Conservation (phyloP, 31 red algal species). For the Pterothamnion heteromorphum region DNA sequence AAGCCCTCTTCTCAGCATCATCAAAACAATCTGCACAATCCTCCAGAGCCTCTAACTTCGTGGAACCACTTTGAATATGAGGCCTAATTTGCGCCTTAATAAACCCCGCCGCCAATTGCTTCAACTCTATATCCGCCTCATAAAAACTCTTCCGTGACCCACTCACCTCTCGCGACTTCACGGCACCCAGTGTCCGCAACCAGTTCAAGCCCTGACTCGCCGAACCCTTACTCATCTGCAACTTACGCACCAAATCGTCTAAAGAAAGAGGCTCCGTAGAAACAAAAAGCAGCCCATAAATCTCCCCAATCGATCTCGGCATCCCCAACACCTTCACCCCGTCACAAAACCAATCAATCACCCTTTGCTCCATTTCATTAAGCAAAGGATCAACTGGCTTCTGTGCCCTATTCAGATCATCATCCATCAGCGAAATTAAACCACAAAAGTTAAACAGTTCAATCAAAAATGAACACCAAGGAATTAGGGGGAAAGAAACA, state of each 20-base stretch:
- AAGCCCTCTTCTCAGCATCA: background rate
- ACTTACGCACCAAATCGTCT: background rate
- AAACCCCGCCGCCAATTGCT: background rate
- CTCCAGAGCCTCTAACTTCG: background rate
- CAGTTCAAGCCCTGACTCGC: background rate
- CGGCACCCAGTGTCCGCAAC: background rate
- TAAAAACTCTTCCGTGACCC: background rate
- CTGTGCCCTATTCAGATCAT: background rate
- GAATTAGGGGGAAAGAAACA: no score
- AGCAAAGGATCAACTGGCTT: no score
- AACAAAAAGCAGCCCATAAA: background rate
- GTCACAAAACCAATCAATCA: background rate
- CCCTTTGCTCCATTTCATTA: background rate
- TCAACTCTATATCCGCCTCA: background rate
- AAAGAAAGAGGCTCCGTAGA: background rate
- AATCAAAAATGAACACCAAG: no score
- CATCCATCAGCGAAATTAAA: no score
- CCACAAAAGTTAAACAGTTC: no score
- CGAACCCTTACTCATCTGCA: background rate
- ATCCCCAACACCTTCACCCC: background rate
- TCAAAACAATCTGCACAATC: background rate
- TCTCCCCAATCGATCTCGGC: background rate
- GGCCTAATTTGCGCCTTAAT: background rate
- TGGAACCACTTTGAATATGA: background rate
- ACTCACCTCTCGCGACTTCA: background rate